These are phyloP conservation scores for Xerophyta viscosa DNA, from an alignment of 106 monocot genomes.

Conservation along the genomic window DNA sequence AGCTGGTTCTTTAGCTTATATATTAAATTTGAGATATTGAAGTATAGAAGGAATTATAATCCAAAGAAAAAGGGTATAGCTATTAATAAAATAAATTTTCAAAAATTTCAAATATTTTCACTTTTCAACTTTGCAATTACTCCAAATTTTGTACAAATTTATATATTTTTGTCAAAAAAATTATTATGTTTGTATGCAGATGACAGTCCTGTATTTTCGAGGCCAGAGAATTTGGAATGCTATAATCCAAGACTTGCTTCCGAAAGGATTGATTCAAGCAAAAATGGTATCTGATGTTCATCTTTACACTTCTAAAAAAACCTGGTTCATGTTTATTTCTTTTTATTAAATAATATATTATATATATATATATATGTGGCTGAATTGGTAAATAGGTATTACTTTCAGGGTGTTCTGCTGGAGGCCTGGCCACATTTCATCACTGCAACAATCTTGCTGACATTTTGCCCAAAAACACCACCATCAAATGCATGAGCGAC, in stretches of 20 bases:
- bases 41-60: no score
- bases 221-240: slow-evolving; percentile 84
- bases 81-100: no score
- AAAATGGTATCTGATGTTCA: slow-evolving; percentile 36
- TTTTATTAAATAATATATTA: neutral
- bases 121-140: no score
- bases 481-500: slow-evolving; percentile 87
- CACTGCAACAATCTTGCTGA: slow-evolving; percentile 67
- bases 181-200: slow-evolving; percentile 22
- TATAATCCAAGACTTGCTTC: slow-evolving; percentile 54
- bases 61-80: no score
- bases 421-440: slow-evolving; percentile 75
- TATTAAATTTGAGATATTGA: no score
- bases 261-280: slow-evolving; percentile 53
- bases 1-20: no score
- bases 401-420: slow-evolving; percentile 95
- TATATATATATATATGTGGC: no score
- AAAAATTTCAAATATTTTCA: no score
- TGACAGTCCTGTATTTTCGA: slow-evolving; percentile 52
- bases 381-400: slow-evolving; percentile 33
- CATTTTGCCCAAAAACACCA: slow-evolving; percentile 18
- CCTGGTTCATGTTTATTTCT: no score
- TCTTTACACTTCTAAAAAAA: neutral
- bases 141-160: no score
- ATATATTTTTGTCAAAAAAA: no score